phyloP scores from a whole-genome alignment of 352 stramenopile species.

The Phytophthora meadii region DNA sequence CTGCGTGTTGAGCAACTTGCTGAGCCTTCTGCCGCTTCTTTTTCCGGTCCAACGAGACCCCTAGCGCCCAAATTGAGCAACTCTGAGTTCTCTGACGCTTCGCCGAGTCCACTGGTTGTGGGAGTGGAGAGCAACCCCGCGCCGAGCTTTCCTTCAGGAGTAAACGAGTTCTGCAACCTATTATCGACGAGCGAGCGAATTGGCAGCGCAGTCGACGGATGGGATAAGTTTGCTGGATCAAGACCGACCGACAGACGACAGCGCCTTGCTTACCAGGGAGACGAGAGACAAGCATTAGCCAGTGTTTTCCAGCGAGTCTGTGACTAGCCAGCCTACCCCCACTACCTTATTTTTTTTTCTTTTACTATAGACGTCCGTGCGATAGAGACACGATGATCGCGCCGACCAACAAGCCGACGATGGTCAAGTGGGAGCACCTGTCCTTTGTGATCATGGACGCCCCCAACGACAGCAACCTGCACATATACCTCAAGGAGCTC shows the following conservation, averaged over 20 bases:
- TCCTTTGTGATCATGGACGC: slow-evolving; percentile 99
- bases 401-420: slow-evolving; percentile 86
- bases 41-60: slow-evolving; percentile 21
- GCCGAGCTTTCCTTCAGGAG: slow-evolving; percentile 29
- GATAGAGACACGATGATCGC: slow-evolving; percentile 71
- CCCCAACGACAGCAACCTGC: slow-evolving; percentile 95
- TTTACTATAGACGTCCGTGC: slow-evolving; percentile 26
- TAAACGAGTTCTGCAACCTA: slow-evolving; percentile 24
- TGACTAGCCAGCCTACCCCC: not conserved
- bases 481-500: slow-evolving; percentile 97
- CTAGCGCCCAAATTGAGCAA: slow-evolving; percentile 37
- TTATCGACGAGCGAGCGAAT: slow-evolving; percentile 28
- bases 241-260: slow-evolving; percentile 39
- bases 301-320: slow-evolving; percentile 11
- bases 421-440: slow-evolving; percentile 91
- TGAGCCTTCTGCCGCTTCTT: slow-evolving; percentile 3
- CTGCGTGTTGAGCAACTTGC: slow-evolving; percentile 7
- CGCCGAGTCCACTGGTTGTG: slow-evolving; percentile 57
- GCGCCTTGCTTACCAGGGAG: slow-evolving; percentile 21
- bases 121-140: slow-evolving; percentile 45
- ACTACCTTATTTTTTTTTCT: slow-evolving; percentile 1
- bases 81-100: slow-evolving; percentile 49
- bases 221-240: slow-evolving; percentile 53
- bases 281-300: slow-evolving; percentile 6
- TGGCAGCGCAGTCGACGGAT: slow-evolving; percentile 44